Base-by-base conservation (phyloP, 2,329 filamentous ascomycete species). In the Hypoxylon sp. region DNA sequence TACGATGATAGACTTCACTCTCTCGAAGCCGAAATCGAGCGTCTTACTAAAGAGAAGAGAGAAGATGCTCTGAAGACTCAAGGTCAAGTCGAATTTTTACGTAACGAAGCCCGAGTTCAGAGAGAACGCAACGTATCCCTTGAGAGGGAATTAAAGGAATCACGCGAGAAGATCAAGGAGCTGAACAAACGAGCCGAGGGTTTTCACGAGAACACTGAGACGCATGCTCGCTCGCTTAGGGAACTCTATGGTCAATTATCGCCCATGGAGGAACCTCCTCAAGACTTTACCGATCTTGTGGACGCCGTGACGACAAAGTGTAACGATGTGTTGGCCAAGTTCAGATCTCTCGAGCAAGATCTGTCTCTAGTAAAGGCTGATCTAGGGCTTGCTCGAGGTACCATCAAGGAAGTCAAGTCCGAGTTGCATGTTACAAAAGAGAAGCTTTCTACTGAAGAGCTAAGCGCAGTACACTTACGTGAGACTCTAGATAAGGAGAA, bases 1-100 rank as follows among this genome's bases (percentile, higher is more conserved):
- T 86, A 90, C 48, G 91, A 95, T 69, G 88, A 91, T 51, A 90
- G 86, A 64, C 83, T 94, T 32, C 88, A 88, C 50, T 83, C 85
- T 7, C 85, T 97, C 0, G 88, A 94, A 74, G 83, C 87, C 15
- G 92, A 97, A 73, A 81, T 97, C 15, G 88, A 93, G 61, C 87
- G 85, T 54, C 79, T 91, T 15, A 84, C 82, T 37, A 87, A 87
- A 67, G 86, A 90, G 67, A 83, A 84, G 68, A 82, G 83, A 44
- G 88, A 90, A 39, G 88, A 89, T 58, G 75, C 80, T 1, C 82
- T 88, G 50, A 89, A 88, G 69, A 82, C 83, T 0, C 87, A 91
- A 68, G 88, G 87, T 1, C 88, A 91, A 73, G 82, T 90, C 21
- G 87, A 89, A 1, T 89, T 87, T 68, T 80, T 91, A 27, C 85